Conservation (phyloP, 2,329 filamentous ascomycete species). For the Talaromyces sp. region DNA sequence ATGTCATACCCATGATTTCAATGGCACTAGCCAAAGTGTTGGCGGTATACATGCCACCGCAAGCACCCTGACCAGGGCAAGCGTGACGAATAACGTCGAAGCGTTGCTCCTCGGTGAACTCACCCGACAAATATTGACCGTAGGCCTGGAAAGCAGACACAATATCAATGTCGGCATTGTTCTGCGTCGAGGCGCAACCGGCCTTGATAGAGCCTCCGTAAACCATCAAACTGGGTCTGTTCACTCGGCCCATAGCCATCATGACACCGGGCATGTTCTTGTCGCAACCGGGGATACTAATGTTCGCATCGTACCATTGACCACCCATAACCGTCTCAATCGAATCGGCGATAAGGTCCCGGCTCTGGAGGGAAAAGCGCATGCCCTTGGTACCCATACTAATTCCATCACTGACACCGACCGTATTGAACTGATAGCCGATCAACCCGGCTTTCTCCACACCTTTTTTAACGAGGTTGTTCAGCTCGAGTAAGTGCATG, state of each 20-base stretch:
- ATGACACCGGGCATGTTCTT: conserved; percentile 98
- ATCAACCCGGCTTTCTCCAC: conserved; percentile 73
- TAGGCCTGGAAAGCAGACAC: conserved; percentile 98
- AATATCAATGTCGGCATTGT: conserved; percentile 77
- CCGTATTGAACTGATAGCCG: conserved; percentile 97
- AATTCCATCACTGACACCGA: conserved; percentile 94
- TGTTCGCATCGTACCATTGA: conserved; percentile 97
- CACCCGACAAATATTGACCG: conserved; percentile 84
- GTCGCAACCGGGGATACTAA: conserved; percentile 95
- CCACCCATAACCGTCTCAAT: conserved; percentile 99
- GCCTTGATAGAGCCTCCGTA: conserved; percentile 94
- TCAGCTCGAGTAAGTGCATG: conserved; percentile 94
- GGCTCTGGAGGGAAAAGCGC: conserved; percentile 88
- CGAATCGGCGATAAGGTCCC: conserved; percentile 95
- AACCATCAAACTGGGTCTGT: conserved; percentile 93
- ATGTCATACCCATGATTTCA: conserved; percentile 68
- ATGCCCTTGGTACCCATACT: conserved; percentile 98
- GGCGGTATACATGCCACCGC: conserved; percentile 79
- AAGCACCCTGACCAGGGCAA: conserved; percentile 77
- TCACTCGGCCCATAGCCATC: conserved; percentile 91
- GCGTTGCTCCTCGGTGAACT: conserved; percentile 84
- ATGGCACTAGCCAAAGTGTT: conserved; percentile 73
- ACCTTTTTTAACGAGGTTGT: conserved; percentile 67
- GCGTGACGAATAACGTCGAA: conserved; percentile 93
- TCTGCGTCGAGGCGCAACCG: conserved; percentile 72